Evolutionary conservation across 2,329 filamentous ascomycete species (phyloP), one percentile per base, ranked within the genome.

Genomic region (Sporothrix pallida): DNA sequence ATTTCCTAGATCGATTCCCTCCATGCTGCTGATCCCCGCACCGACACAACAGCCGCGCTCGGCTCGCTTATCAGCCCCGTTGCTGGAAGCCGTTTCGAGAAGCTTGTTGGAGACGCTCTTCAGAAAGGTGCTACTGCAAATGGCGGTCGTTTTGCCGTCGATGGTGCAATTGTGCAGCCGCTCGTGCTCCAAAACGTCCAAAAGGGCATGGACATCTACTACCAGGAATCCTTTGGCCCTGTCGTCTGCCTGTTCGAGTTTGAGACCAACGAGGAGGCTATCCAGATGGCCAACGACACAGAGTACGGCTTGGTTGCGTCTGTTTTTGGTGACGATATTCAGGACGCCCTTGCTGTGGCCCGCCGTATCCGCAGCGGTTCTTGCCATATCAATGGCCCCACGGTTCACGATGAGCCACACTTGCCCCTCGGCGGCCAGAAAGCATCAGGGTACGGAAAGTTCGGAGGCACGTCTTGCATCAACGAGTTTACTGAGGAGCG

Each of bases 191-290:
- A 90, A 0, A 87, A 88, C 0, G 80, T 92, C 2, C 86, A 92
- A 42, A 90, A 89, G 0, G 83, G 83, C 10, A 86, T 84, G 75
- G 86, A 91, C 83, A 89, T 94, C 79, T 82, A 84, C 44, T 88
- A 91, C 70, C 91, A 94, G 80, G 93, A 96, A 81, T 93, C 93
- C 76, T 96, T 96, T 80, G 93, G 93, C 26, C 93, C 93, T 8
- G 92, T 94, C 54, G 88, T 95, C 76, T 87, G 89, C 78, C 91
- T 91, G 77, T 95, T 95, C 84, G 50, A 58, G 20, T 58, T 58
- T 13, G 56, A 58, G 10, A 58, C 56, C 23, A 37, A 58, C 56
- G 56, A 58, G 5, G 56, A 58, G 10, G 56, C 56, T 10, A 58
- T 58, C 23, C 23, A 58, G 5, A 3, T 58, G 9, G 56, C 56